These are phyloP conservation scores for Chloroidium sp. DNA, from an alignment of 163 green algal species.

Conservation along the genomic window DNA sequence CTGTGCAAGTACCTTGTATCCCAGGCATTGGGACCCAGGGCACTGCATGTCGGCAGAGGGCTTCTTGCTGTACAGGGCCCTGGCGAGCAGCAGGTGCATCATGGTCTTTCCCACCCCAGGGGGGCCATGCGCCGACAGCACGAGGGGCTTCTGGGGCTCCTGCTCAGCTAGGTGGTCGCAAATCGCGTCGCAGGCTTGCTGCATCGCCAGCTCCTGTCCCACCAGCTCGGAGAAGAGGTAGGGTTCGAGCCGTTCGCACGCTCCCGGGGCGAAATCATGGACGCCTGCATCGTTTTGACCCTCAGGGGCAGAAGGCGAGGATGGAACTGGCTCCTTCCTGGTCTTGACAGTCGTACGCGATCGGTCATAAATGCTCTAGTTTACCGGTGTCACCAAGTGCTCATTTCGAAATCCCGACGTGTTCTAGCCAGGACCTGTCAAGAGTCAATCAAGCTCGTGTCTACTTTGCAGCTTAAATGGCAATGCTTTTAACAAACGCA, in stretches of 20 bases:
- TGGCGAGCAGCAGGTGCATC: conserved; percentile 62
- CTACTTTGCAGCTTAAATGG: too few relatives aligned
- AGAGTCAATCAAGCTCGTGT: too few relatives aligned
- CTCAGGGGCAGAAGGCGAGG: too few relatives aligned
- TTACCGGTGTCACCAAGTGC: too few relatives aligned
- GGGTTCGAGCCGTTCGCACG: conserved; percentile 53
- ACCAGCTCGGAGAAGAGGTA: conserved; percentile 47
- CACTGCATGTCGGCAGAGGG: conserved; percentile 37
- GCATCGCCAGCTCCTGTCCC: conserved; percentile 65
- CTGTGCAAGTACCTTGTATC: conserved; percentile 53
- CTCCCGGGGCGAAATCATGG: conserved; percentile 36
- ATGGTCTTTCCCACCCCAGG: conserved; percentile 86
- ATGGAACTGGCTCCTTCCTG: too few relatives aligned
- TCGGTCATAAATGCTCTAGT: too few relatives aligned
- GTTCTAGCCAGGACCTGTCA: too few relatives aligned
- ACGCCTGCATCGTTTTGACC: conserved; percentile 29
- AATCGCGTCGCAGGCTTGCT: conserved; percentile 54
- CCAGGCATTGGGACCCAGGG: conserved; percentile 63
- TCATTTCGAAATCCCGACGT: too few relatives aligned
- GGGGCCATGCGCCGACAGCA: conserved; percentile 78
- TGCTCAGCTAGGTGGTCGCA: conserved; percentile 63
- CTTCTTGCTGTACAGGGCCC: conserved; percentile 64
- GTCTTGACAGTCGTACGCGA: too few relatives aligned
- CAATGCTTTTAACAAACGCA: too few relatives aligned
- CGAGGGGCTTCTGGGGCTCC: conserved; percentile 55